These are phyloP conservation scores for Cyclanthera cordifolia DNA, from an alignment of 306 rosid species.

Conservation along the genomic window DNA sequence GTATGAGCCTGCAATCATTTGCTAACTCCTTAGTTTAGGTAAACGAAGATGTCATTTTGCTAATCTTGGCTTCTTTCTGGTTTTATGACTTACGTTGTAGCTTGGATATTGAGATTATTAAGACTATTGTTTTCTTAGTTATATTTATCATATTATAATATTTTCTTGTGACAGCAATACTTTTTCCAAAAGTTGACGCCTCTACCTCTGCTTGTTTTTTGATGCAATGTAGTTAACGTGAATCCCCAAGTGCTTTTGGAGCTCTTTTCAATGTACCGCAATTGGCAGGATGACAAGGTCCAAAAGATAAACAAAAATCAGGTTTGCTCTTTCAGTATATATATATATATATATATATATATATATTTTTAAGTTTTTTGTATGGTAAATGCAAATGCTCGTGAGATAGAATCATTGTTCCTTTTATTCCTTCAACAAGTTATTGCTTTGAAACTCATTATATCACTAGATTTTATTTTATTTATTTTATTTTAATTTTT, in stretches of 20 bases:
- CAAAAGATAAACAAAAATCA: constrained; percentile 56
- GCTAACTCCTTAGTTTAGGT: not conserved
- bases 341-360: no score
- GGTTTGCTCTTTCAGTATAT: constrained; percentile 33
- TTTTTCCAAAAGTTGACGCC: not conserved
- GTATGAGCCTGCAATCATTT: constrained; percentile 4
- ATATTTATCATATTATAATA: not conserved
- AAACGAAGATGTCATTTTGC: not conserved
- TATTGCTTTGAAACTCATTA: not conserved
- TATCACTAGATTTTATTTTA: not conserved
- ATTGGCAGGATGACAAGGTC: constrained; percentile 62
- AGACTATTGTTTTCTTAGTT: not conserved
- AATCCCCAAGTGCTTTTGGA: constrained; percentile 73
- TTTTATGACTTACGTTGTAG: not conserved
- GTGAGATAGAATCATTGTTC: not conserved
- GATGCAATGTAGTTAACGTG: constrained; percentile 36
- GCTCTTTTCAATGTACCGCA: constrained; percentile 74
- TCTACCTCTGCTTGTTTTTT: not conserved
- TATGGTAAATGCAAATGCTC: not conserved
- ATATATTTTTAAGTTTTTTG: not conserved
- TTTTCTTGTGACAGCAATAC: not conserved
- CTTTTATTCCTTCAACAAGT: not conserved
- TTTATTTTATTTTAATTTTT: not conserved
- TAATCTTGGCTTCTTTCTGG: not conserved
- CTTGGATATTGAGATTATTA: not conserved